Evolutionary conservation across 257 asterid species (phyloP), one percentile per base, ranked within the genome.

Genomic region (Salvia miltiorrhiza): DNA sequence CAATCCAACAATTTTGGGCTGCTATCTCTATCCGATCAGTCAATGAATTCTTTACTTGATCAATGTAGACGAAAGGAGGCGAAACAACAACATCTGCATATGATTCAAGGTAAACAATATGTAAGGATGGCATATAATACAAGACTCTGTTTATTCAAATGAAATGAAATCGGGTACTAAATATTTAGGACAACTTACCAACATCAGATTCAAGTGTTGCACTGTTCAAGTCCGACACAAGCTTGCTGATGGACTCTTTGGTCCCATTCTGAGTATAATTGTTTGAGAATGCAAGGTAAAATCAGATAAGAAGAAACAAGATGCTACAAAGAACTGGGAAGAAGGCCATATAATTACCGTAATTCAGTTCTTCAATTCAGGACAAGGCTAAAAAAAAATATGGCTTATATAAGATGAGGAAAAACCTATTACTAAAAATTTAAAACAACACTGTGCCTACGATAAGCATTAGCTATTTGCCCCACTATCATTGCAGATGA

Each of bases 1-100:
- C 96, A 37, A 78, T 86, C 99, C 99, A 94, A 76, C 96, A 87
- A 82, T 94, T 94, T 76, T 94, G 99, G 58, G 96, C 96, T 63
- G 98, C 84, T 35, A 94, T 72, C 76, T 91, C 96, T 24, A 91
- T 83, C 60, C 93, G 85, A 62, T 82, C 90, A 65, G 87, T 63
- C 67, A 91, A 74, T 3, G 90, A 81, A 79, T 71, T 88, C 87
- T 80, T 91, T 59, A 89, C 99, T 86, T 94, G 98, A 76, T 88
- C 97, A 74, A 94, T 86, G 87, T 91, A 94, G 78, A 94, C 82
- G 72, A 87, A 91, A 7, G 99, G 99, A 79, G 99, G 99, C 17
- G 97, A 84, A 43, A 94, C 99, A 72, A 94, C 97, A 63, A 94
- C 96, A 86, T 94, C 99, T 94, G 86, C 33, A 73, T 30, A 72